Percentiles rank a stretch among this genome's conserved stretches.
Evolutionary conservation across 345 rosid species (phyloP).

Genomic region (Zanthoxylum bungeanum): DNA sequence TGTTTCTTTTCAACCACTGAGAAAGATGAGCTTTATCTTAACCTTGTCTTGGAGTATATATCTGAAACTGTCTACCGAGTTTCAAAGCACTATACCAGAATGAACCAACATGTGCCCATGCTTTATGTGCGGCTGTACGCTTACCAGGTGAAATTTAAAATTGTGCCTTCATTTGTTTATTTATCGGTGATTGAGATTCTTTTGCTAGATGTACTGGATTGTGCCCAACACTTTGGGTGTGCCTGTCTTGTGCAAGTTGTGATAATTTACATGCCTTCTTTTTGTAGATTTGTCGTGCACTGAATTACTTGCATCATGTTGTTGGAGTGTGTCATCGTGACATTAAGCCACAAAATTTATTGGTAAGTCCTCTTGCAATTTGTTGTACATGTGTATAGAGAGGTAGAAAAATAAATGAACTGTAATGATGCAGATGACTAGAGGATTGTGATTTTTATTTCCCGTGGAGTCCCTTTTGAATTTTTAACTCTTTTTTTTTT

Average conservation of each 20-base stretch:
- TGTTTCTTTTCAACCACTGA: constrained; percentile 92
- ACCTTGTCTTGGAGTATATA: constrained; percentile 90
- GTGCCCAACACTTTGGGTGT: not conserved
- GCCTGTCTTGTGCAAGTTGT: not conserved
- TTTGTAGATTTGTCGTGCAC: constrained; percentile 85
- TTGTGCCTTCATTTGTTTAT: not conserved
- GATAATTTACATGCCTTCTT: constrained; percentile 11
- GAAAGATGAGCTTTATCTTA: constrained; percentile 86
- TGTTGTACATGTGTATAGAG: not conserved
- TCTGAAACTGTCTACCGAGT: constrained; percentile 90
- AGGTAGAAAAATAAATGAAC: not conserved
- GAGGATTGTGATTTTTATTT: not conserved
- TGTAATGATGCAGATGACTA: not conserved
- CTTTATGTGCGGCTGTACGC: constrained; percentile 71
- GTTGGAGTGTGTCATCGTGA: constrained; percentile 97
- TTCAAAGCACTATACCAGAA: constrained; percentile 68
- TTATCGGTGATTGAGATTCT: not conserved
- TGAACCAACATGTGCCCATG: constrained; percentile 58
- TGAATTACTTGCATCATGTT: constrained; percentile 86
- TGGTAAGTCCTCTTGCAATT: constrained; percentile 50
- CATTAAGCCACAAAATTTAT: constrained; percentile 93
- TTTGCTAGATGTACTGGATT: not conserved
- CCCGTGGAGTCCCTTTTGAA: not conserved
- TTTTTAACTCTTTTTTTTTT: not conserved
- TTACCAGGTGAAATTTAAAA: constrained; percentile 54